Evolutionary conservation across 257 asterid genomes (phyloP).

Genomic region (Gynochthodes officinalis): DNA sequence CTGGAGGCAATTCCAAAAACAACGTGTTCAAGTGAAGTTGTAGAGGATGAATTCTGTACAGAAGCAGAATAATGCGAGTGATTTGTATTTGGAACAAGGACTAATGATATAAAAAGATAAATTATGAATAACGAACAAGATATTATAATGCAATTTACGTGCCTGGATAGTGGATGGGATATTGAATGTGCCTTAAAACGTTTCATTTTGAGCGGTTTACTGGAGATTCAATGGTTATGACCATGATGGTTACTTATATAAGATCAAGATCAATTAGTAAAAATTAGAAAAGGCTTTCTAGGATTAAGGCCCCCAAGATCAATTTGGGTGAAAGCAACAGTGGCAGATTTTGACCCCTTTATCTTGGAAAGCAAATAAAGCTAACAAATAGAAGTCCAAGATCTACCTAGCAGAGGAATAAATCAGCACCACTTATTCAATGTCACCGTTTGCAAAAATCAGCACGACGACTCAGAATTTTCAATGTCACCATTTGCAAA

Average conservation of each 20-base stretch:
- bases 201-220: constrained; percentile 36
- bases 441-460: no score
- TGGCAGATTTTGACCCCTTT: background rate
- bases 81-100: constrained; percentile 26
- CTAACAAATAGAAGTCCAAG: background rate
- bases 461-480: no score
- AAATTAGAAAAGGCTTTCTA: background rate
- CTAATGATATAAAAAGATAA: constrained; percentile 33
- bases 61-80: constrained; percentile 23
- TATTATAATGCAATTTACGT: constrained; percentile 27
- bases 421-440: no score
- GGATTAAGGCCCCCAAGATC: constrained; percentile 17
- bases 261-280: background rate
- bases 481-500: no score
- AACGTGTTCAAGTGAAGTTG: constrained; percentile 57
- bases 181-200: constrained; percentile 19
- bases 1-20: constrained; percentile 79
- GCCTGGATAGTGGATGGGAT: constrained; percentile 24
- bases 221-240: background rate
- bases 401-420: no score
- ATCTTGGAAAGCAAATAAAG: background rate
- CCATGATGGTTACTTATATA: no score
- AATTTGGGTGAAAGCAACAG: constrained; percentile 15
- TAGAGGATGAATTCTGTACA: constrained; percentile 21
- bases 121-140: constrained; percentile 28